A percentile compares a stretch with the other conserved stretches of the same genome.
These are phyloP conservation scores for Lasiodiplodia hormozganensis DNA, from an alignment of 2,329 filamentous ascomycete species.

Conservation along the genomic window DNA sequence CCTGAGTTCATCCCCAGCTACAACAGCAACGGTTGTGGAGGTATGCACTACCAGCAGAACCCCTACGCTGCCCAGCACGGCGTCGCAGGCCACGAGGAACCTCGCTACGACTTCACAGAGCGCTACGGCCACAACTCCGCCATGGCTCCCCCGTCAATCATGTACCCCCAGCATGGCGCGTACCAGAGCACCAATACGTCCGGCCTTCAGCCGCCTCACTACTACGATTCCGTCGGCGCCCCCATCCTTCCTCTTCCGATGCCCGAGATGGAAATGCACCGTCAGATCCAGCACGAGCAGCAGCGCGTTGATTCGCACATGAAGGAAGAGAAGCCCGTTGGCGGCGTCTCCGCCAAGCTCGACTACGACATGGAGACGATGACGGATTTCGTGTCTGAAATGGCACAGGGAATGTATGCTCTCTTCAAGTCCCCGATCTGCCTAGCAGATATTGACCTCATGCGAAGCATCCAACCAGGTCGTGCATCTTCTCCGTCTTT, in stretches of 20 bases:
- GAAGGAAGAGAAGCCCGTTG: constrained; percentile 73
- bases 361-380: constrained; percentile 97
- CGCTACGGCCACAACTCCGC: constrained; percentile 54
- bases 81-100: constrained; percentile 52
- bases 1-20: constrained; percentile 56
- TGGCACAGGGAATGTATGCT: constrained; percentile 76
- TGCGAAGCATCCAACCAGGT: constrained; percentile 68
- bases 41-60: constrained; percentile 52
- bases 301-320: constrained; percentile 47
- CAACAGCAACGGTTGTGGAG: constrained; percentile 50
- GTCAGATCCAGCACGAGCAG: constrained; percentile 44
- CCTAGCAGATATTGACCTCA: constrained; percentile 68
- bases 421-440: constrained; percentile 62
- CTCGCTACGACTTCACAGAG: constrained; percentile 54
- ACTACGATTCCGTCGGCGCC: constrained; percentile 54
- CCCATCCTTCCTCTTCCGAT: constrained; percentile 55
- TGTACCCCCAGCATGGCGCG: constrained; percentile 49
- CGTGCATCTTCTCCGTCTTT: constrained; percentile 73
- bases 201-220: constrained; percentile 46
- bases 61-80: constrained; percentile 51
- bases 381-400: constrained; percentile 93
- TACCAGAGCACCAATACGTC: constrained; percentile 44
- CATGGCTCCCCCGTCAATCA: constrained; percentile 42
- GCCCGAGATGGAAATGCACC: constrained; percentile 46
- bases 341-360: constrained; percentile 90